phyloP scores from a whole-genome alignment of 306 rosid species.

The Cicer judaicum region DNA sequence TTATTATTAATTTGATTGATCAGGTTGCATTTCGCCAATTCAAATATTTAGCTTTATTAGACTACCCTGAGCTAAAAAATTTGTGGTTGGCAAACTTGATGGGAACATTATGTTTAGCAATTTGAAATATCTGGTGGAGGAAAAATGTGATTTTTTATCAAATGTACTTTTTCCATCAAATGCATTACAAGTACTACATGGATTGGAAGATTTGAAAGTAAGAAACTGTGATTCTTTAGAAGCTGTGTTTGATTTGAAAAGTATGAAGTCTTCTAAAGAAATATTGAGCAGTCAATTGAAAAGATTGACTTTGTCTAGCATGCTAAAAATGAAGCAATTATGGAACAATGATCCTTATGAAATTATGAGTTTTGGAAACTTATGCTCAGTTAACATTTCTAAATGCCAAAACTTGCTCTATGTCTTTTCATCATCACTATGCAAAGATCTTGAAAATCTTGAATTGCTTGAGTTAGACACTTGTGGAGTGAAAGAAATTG shows the following conservation, averaged over 20 bases:
- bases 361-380: slow-evolving; percentile 10
- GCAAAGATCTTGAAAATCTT: neutral
- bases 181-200: neutral
- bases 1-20: neutral
- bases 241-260: neutral
- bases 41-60: neutral
- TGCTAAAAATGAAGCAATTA: neutral
- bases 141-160: slow-evolving; percentile 24
- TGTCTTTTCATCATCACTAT: neutral
- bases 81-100: slow-evolving; percentile 1
- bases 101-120: neutral
- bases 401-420: neutral
- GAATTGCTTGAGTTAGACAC: neutral
- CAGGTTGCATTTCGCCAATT: slow-evolving; percentile 10
- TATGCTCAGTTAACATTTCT: neutral
- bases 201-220: slow-evolving; percentile 2
- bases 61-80: neutral
- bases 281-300: neutral
- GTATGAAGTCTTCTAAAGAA: neutral
- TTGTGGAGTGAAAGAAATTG: neutral
- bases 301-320: neutral
- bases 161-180: slow-evolving; percentile 23
- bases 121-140: slow-evolving; percentile 8
- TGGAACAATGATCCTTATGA: slow-evolving; percentile 4
- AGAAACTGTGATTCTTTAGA: slow-evolving; percentile 15